A percentile compares a stretch with the other conserved stretches of the same genome.
Evolutionary conservation across 352 stramenopile species (phyloP).

Genomic region (Lagenidium giganteum): DNA sequence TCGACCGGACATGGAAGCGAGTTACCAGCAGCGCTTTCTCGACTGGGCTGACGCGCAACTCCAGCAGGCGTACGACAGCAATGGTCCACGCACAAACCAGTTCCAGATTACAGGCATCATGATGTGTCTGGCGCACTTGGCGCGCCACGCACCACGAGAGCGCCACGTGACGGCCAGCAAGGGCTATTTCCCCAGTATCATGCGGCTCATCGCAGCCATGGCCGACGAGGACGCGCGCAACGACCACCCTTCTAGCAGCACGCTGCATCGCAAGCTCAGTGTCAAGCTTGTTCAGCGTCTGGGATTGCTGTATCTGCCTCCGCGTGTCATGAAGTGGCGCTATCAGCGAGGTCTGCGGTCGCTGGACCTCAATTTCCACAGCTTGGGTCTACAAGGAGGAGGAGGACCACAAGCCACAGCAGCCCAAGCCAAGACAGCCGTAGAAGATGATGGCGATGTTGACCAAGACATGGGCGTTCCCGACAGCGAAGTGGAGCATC

Average conservation of each 20-base stretch:
- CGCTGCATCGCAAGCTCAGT: constrained; percentile 91
- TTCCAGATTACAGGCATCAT: constrained; percentile 84
- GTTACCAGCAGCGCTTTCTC: constrained; percentile 89
- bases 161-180: constrained; percentile 64
- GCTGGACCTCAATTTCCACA: constrained; percentile 90
- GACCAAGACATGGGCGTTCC: constrained; percentile 41
- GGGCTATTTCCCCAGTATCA: constrained; percentile 71
- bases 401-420: background rate
- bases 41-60: constrained; percentile 81
- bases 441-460: constrained; percentile 17
- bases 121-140: constrained; percentile 71
- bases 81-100: constrained; percentile 37
- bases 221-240: constrained; percentile 40
- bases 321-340: constrained; percentile 92
- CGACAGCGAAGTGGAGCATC: constrained; percentile 88
- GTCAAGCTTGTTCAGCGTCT: constrained; percentile 97
- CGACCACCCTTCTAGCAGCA: constrained; percentile 52
- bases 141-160: constrained; percentile 68
- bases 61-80: constrained; percentile 15
- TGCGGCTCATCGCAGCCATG: constrained; percentile 60
- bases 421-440: background rate
- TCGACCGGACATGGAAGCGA: constrained; percentile 93
- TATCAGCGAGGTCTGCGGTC: constrained; percentile 93
- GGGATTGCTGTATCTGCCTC: constrained; percentile 92
- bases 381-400: constrained; percentile 19